Percentiles rank a stretch among this genome's conserved stretches.
These are phyloP conservation scores for Sindora glabra DNA, from an alignment of 306 rosid genomes.

Conservation along the genomic window DNA sequence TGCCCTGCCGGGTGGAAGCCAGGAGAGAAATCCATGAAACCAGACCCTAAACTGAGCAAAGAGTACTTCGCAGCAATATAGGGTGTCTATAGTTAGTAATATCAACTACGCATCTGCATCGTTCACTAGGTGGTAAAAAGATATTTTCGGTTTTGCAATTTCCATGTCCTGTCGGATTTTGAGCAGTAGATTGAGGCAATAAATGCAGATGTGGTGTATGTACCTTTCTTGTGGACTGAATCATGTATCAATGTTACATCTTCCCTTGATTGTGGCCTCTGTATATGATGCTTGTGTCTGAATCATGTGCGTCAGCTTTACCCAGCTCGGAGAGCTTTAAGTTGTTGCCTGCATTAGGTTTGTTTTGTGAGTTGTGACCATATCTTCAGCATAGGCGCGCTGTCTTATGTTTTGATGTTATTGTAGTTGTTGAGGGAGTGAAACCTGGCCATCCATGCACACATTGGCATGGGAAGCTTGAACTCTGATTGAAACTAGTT, in stretches of 20 bases:
- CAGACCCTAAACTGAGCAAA: conserved; percentile 94
- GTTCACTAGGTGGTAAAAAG: conserved; percentile 23
- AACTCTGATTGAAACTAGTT: too few species aligned
- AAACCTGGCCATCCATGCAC: too few species aligned
- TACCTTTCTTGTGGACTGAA: conserved; percentile 17
- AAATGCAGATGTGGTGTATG: not conserved
- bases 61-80: conserved; percentile 86
- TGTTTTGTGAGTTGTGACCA: too few species aligned
- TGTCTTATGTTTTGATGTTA: too few species aligned
- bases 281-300: not conserved
- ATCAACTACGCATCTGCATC: conserved; percentile 18
- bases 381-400: too few species aligned
- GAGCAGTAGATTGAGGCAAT: not conserved
- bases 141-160: conserved; percentile 27
- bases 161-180: conserved; percentile 11
- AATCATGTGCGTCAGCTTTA: not conserved
- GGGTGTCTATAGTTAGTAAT: conserved; percentile 3
- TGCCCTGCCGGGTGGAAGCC: conserved; percentile 99
- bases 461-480: too few species aligned
- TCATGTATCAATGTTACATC: conserved; percentile 1
- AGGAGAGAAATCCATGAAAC: conserved; percentile 97
- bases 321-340: too few species aligned
- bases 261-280: not conserved
- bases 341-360: too few species aligned
- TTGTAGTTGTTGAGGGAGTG: too few species aligned